phyloP scores from a whole-genome alignment of 345 rosid genomes.

The Turritis glabra region DNA sequence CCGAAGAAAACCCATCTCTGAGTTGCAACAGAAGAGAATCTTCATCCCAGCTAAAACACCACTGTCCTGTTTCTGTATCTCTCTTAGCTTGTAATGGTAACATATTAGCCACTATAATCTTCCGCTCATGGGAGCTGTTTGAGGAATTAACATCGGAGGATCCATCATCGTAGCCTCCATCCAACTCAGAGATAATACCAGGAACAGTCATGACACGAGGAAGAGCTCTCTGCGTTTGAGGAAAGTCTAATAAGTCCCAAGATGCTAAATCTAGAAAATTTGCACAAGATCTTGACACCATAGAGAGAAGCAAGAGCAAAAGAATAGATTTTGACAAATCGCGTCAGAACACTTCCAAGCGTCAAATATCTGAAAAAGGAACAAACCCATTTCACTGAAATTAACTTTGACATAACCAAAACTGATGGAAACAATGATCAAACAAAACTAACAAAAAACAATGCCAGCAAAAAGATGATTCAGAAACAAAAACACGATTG shows the following conservation, averaged over 20 bases:
- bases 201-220: conserved; percentile 77
- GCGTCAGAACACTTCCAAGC: conserved; percentile 18
- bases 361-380: background rate
- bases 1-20: conserved; percentile 64
- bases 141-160: conserved; percentile 59
- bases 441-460: background rate
- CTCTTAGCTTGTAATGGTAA: conserved; percentile 53
- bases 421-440: conserved; percentile 14
- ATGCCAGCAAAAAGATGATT: background rate
- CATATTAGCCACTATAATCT: conserved; percentile 60
- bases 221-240: conserved; percentile 62
- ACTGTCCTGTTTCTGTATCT: conserved; percentile 48
- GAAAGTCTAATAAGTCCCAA: conserved; percentile 56
- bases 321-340: conserved; percentile 13
- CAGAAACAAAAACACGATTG: background rate
- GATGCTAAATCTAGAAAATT: conserved; percentile 60
- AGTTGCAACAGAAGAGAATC: conserved; percentile 60
- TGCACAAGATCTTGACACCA: conserved; percentile 63
- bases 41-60: conserved; percentile 66
- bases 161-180: conserved; percentile 48
- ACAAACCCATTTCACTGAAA: background rate
- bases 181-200: conserved; percentile 68
- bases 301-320: conserved; percentile 29
- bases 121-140: conserved; percentile 44
- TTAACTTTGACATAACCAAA: background rate